These are phyloP conservation scores for Pichia sp. DNA, from an alignment of 1,139 yeast genomes.

Conservation along the genomic window DNA sequence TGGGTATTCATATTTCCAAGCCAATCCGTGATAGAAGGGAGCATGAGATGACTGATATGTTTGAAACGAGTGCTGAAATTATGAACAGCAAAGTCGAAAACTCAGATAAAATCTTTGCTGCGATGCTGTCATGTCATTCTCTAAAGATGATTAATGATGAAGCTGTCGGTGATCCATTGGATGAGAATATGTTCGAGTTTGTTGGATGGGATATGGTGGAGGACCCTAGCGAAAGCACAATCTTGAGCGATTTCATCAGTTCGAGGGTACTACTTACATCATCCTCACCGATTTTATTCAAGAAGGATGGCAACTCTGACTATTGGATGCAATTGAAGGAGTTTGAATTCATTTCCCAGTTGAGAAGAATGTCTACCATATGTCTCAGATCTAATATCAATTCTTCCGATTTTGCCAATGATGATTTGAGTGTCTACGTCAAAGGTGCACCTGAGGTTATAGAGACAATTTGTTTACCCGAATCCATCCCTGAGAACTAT, in stretches of 20 bases:
- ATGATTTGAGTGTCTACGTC: slow-evolving; percentile 43
- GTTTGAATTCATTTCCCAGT: slow-evolving; percentile 75
- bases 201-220: slow-evolving; percentile 73
- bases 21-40: slow-evolving; percentile 47
- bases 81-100: slow-evolving; percentile 16
- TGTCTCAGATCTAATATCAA: slow-evolving; percentile 30
- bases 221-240: slow-evolving; percentile 40
- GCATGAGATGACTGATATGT: slow-evolving; percentile 43
- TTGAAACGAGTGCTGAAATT: slow-evolving; percentile 30
- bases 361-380: slow-evolving; percentile 89
- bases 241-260: slow-evolving; percentile 15
- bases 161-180: slow-evolving; percentile 88
- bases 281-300: slow-evolving; percentile 41
- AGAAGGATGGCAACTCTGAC: slow-evolving; percentile 17
- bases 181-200: slow-evolving; percentile 86
- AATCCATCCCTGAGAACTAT: slow-evolving; percentile 66
- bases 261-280: slow-evolving; percentile 34
- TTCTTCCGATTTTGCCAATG: slow-evolving; percentile 24
- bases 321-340: slow-evolving; percentile 48
- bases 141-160: slow-evolving; percentile 72
- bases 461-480: slow-evolving; percentile 63
- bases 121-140: slow-evolving; percentile 86
- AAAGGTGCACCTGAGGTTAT: slow-evolving; percentile 99
- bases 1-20: slow-evolving; percentile 70
- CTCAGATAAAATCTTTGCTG: slow-evolving; percentile 29